Base-by-base conservation (phyloP, 2,329 filamentous ascomycete genomes). In the Amylocarpus encephaloides region DNA sequence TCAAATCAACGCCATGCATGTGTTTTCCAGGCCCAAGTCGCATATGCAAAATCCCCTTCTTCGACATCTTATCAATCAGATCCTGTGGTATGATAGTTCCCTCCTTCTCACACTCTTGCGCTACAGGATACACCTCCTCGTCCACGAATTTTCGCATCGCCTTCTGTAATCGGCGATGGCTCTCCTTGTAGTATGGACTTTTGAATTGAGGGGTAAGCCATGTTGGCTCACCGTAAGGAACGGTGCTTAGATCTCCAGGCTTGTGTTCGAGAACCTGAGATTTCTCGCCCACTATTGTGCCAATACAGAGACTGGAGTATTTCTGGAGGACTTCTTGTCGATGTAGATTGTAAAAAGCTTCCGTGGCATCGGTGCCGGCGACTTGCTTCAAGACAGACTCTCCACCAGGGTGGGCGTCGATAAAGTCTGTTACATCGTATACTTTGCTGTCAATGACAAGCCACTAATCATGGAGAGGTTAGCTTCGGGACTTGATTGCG, bases 301-400 rank as follows among this genome's bases (percentile, higher is more conserved):
- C 89, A 60, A 95, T 78, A 68, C 80, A 85, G 15, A 95, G 77
- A 61, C 79, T 75, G 42, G 76, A 71, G 74, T 94, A 94, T 67
- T 90, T 90, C 53, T 82, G 73, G 10, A 95, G 77, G n/a, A 94
- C 87, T 69, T 95, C 89, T 60, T 95, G 88, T 22, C 89, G 77
- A 71, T 95, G 90, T 47, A 95, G 82, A 73, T 94, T 94, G 79
- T 94, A 95, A 70, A 94, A 95, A 50, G 85, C 85, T 33, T 77
- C 72, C 1, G 89, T 95, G 45, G 88, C 88, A 64, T 95, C 89
- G 58, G 81, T 78, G 55, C 89, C 89, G 29, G 86, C 89, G 43
- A 92, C 80, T 69, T 95, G 88, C 48, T 79, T 77, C 34, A 94
- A 79, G 19, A 94, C 88, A 39, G 86, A 82, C 62, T 83, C 82